Evolutionary conservation across 2,329 filamentous ascomycete genomes (phyloP).

Genomic region (Penicillium sp.): DNA sequence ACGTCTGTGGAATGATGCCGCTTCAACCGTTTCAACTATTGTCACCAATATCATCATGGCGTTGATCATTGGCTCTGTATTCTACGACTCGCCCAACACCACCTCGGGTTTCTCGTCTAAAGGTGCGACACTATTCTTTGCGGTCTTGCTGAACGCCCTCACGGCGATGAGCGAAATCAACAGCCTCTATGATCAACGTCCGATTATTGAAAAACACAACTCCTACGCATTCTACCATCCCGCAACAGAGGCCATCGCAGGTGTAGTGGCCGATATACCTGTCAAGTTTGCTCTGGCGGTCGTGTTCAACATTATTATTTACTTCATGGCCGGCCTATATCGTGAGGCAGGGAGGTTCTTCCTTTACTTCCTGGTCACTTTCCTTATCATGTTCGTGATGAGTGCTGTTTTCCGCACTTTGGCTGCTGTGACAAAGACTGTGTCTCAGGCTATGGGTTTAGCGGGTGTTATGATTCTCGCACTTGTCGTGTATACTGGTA

Average conservation of each 20-base stretch:
- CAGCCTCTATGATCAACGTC: conserved; percentile 44
- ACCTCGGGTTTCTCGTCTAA: conserved; percentile 74
- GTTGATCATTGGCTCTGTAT: conserved; percentile 76
- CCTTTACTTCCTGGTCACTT: conserved; percentile 78
- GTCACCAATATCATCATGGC: conserved; percentile 70
- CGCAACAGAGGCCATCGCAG: conserved; percentile 17
- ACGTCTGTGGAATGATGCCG: conserved; percentile 73
- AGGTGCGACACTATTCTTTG: conserved; percentile 80
- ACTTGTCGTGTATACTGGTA: conserved; percentile 52
- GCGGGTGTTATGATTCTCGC: conserved; percentile 51
- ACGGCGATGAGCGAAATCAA: conserved; percentile 44
- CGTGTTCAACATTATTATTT: conserved; percentile 75
- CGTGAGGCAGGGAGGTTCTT: conserved; percentile 77
- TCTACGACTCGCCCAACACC: conserved; percentile 68
- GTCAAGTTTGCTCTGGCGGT: conserved; percentile 74
- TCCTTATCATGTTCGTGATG: conserved; percentile 73
- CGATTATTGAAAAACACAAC: conserved; percentile 33
- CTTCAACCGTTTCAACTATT: conserved; percentile 66
- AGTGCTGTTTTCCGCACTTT: conserved; percentile 82
- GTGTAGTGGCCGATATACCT: conserved; percentile 53
- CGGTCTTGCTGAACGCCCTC: conserved; percentile 82
- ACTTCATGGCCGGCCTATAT: conserved; percentile 82
- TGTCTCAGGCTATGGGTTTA: conserved; percentile 58
- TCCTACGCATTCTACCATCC: conserved; percentile 36
- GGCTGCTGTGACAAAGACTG: conserved; percentile 70